Evolutionary conservation across 495 filamentous ascomycete species (phyloP), one percentile per base, ranked within the genome.

Genomic region (Penicillium cosmopolitanum): DNA sequence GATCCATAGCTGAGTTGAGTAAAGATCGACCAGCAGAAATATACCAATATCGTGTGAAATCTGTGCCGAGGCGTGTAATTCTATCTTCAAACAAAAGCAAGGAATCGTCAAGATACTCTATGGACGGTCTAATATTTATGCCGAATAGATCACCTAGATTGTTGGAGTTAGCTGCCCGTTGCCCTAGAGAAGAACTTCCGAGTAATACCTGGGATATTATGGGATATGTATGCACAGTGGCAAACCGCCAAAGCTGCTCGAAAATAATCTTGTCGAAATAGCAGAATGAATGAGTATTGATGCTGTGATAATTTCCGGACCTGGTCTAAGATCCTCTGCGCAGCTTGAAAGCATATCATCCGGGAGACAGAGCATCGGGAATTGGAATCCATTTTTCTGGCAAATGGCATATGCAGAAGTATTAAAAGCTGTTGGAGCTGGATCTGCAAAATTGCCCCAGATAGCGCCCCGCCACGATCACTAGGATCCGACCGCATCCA

Each of bases 11-110:
- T 18, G 53, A 69, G 46, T 51, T 48, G 2, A 68, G 47, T 8
- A 66, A 56, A 16, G 61, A 53, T 44, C 51, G 60, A 23, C 57
- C 66, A 2, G 73, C 71, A 5, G 67, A 69, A 25, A 73, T 67
- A 51, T 69, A 73, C 65, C 70, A 75, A 44, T 72, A 68, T 18
- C 67, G 61, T 6, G 66, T 73, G 7, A 66, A 61, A 21, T 67
- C 73, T 11, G 70, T 65, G 40, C 71, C 71, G 15, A 69, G 51
- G 28, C 58, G 63, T 9, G 56, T 63, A 16, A 73, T 70, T 16
- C 66, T 67, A 10, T 73, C 59, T 47, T 72, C 67, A 1, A 73
- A 61, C 42, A 74, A 56, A 0, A 23, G 34, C n/a, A 75, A 62
- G 15, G 60, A 50, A 4, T 62, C 43, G 13, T 75, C 65, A 19